Percentiles rank a stretch among this genome's conserved stretches.
These are phyloP conservation scores for Apophysomyces variabilis DNA, from an alignment of 371 early-diverging fungal species.

Conservation along the genomic window DNA sequence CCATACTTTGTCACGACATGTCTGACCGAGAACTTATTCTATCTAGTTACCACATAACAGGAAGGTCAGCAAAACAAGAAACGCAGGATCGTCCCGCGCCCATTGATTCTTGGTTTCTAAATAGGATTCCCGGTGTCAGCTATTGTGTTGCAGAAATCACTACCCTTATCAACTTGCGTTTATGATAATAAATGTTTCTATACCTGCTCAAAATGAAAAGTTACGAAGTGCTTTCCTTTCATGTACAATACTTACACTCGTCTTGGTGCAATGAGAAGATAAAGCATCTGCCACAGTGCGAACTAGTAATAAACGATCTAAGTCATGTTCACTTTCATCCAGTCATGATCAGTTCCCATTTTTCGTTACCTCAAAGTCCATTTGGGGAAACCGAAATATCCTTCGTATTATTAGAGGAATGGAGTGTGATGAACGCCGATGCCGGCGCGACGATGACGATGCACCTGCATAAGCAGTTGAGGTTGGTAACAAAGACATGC, in stretches of 20 bases:
- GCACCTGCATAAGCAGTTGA: slow-evolving; percentile 19
- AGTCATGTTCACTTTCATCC: slow-evolving; percentile 2
- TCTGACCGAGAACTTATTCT: background rate
- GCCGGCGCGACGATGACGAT: slow-evolving; percentile 22
- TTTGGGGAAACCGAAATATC: slow-evolving; percentile 76
- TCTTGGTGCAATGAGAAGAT: slow-evolving; percentile 82
- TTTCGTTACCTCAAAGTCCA: slow-evolving; percentile 78
- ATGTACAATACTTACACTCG: slow-evolving; percentile 74
- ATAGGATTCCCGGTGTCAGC: background rate
- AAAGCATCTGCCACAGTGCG: slow-evolving; percentile 92
- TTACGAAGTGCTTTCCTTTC: background rate
- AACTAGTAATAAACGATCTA: slow-evolving; percentile 49
- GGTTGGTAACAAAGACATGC: slow-evolving; percentile 27
- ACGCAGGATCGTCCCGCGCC: slow-evolving; percentile 95
- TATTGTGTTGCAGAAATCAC: background rate
- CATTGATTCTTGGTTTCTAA: slow-evolving; percentile 95
- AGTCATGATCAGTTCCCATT: background rate
- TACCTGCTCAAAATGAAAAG: slow-evolving; percentile 57
- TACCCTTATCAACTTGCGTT: slow-evolving; percentile 63
- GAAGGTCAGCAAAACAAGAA: slow-evolving; percentile 70
- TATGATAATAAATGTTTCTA: slow-evolving; percentile 90
- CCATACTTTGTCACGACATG: background rate
- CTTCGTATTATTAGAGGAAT: slow-evolving; percentile 54
- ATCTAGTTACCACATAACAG: slow-evolving; percentile 61
- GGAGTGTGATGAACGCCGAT: slow-evolving; percentile 25